Evolutionary conservation across 78 protist species (phyloP), one percentile per base, ranked within the genome.

Genomic region (Guillardia theta): DNA sequence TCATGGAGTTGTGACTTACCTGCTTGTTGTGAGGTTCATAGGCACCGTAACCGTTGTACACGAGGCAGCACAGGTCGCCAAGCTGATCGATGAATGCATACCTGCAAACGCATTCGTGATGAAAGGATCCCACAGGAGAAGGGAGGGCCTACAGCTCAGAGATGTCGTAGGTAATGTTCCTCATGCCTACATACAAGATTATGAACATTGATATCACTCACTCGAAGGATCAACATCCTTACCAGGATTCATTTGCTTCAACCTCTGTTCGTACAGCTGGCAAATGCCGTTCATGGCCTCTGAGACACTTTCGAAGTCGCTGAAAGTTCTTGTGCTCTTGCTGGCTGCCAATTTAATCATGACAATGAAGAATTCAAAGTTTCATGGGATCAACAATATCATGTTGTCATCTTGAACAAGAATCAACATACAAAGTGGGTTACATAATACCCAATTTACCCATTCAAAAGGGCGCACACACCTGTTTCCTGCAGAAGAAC

Each of bases 301-400:
- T 12, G 50, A 12, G 53, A 78, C 90, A 30, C 43, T 78, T n/a
- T 78, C 90, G 50, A 78, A 78, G 90, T 78, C 90, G 48, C 90
- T 78, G 90, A 78, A 78, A 43, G 90, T 78, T 50, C 90, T 78
- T 8, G 90, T 78, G 90, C 90, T 78, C 24, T 78, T 78, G 90
- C 90, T 78, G 39, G 90, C 90, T 78, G 90, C 33, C 45, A 78
- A 64, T n/a, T n/a, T n/a, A n/a, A n/a, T n/a, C n/a, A n/a, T n/a
- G n/a, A n/a, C n/a, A n/a, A n/a, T n/a, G n/a, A n/a, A n/a, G n/a
- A n/a, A n/a, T n/a, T n/a, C 64, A 19, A 53, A 53, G 19, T 53
- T 53, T 53, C 64, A 53, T 53, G 12, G 19, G 33, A 53, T 53
- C 19, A 12, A 12, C 33, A 21, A 21, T 19, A 53, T 19, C 15